phyloP scores from a whole-genome alignment of 257 asterid species.

The Solanum appendiculatum region DNA sequence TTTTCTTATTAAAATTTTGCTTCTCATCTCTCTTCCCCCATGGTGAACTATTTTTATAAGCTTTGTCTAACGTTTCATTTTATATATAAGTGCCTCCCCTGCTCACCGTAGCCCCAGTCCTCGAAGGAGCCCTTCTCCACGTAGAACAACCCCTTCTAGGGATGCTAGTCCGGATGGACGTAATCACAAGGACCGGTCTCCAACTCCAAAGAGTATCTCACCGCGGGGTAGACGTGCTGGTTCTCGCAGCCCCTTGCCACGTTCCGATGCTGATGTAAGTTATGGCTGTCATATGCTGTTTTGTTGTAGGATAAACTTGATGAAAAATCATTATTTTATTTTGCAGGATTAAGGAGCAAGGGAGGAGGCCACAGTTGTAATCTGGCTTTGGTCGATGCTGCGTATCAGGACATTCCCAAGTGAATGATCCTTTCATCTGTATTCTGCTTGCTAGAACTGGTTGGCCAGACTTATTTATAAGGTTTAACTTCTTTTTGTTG shows the following conservation, averaged over 20 bases:
- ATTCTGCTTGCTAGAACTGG: constrained; percentile 37
- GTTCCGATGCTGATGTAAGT: constrained; percentile 82
- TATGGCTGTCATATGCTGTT: neutral
- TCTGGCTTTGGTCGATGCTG: constrained; percentile 2
- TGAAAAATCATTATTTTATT: neutral
- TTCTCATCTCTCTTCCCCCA: neutral
- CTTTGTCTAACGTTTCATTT: neutral
- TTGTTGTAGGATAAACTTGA: neutral
- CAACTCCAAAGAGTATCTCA: constrained; percentile 60
- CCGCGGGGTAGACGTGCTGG: constrained; percentile 49
- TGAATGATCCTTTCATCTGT: constrained; percentile 18
- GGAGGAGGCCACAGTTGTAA: constrained; percentile 5
- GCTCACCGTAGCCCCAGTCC: constrained; percentile 61
- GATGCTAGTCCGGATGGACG: constrained; percentile 56
- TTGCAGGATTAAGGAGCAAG: constrained; percentile 28
- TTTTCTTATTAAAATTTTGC: neutral
- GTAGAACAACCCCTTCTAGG: constrained; percentile 41
- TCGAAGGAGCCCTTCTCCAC: constrained; percentile 63
- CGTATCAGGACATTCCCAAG: constrained; percentile 8
- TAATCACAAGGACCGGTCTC: constrained; percentile 37
- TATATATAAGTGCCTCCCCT: constrained; percentile 67
- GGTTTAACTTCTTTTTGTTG: constrained; percentile 46
- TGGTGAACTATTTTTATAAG: neutral
- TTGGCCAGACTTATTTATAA: constrained; percentile 19
- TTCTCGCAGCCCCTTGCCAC: constrained; percentile 69